These are phyloP conservation scores for Sphagnum tenellum DNA, from an alignment of 225 moss, liverwort and hornwort genomes.

Conservation along the genomic window DNA sequence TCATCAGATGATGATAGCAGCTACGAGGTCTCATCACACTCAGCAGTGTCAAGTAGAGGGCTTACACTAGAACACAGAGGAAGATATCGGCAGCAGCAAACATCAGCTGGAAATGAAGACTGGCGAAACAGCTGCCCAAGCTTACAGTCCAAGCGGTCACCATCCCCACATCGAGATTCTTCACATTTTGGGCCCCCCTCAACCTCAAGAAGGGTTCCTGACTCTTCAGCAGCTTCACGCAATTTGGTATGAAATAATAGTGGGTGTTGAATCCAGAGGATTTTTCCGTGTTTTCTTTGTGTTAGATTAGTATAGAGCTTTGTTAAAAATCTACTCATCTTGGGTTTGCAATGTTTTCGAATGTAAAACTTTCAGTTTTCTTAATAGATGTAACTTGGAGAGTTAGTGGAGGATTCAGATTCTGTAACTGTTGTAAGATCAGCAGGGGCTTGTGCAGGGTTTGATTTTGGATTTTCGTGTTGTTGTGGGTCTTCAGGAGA, in stretches of 20 bases:
- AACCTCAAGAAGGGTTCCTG: slow-evolving; percentile 26
- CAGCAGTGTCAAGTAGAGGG: slow-evolving; percentile 24
- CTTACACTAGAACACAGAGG: slow-evolving; percentile 19
- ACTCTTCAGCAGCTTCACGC: slow-evolving; percentile 18
- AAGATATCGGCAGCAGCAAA: not conserved
- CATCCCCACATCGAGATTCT: slow-evolving; percentile 12
- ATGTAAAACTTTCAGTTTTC: not conserved
- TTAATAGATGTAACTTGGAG: not conserved
- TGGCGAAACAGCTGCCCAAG: slow-evolving; percentile 10
- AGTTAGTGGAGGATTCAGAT: not conserved
- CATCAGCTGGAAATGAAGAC: slow-evolving; percentile 14
- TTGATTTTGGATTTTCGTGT: not conserved
- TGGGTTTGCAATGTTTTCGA: not conserved
- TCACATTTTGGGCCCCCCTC: slow-evolving; percentile 3
- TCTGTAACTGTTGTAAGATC: not conserved
- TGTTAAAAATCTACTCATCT: not conserved
- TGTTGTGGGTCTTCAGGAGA: slow-evolving; percentile 12
- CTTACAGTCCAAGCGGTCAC: slow-evolving; percentile 16
- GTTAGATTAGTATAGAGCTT: not conserved
- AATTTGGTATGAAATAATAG: slow-evolving; percentile 5
- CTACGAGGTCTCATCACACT: slow-evolving; percentile 35
- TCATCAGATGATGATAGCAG: slow-evolving; percentile 39
- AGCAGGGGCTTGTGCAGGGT: no score
- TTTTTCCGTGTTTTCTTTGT: not conserved
- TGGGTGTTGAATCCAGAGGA: no score